Percentiles rank a stretch among this genome's conserved stretches.
phyloP scores from a whole-genome alignment of 768 basidiomycete species.

The Amanita polypyramis region DNA sequence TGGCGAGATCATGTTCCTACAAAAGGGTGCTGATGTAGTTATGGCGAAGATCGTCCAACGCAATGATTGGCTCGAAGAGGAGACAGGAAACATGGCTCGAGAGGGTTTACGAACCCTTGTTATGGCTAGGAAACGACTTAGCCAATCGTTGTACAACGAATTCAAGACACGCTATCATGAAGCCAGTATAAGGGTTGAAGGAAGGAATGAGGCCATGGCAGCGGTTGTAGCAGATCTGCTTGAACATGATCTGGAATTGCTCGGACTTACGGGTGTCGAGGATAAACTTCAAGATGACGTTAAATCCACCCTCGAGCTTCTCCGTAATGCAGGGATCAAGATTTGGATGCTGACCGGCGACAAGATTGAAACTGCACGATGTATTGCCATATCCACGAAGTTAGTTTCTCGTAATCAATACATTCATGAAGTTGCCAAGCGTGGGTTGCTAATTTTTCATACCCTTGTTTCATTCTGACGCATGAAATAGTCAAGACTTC shows the following conservation, averaged over 20 bases:
- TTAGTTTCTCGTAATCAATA: constrained; percentile 94
- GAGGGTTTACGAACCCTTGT: constrained; percentile 94
- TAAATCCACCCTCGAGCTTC: constrained; percentile 81
- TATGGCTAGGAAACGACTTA: constrained; percentile 73
- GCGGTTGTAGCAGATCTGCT: constrained; percentile 64
- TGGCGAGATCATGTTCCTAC: constrained; percentile 79
- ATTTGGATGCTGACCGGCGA: constrained; percentile 99
- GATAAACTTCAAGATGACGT: constrained; percentile 98
- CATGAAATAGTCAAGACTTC: constrained; percentile 64
- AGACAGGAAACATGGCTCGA: constrained; percentile 96
- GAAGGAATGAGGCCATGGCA: constrained; percentile 73
- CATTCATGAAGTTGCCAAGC: constrained; percentile 91
- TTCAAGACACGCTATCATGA: constrained; percentile 67
- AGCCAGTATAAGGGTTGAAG: constrained; percentile 73
- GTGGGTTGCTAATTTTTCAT: constrained; percentile 33
- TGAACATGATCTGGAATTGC: constrained; percentile 83
- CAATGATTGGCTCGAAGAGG: constrained; percentile 99
- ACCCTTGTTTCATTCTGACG: constrained; percentile 5
- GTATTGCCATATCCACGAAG: constrained; percentile 96
- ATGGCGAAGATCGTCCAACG: constrained; percentile 92
- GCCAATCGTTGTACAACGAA: constrained; percentile 53
- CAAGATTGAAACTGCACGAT: constrained; percentile 97
- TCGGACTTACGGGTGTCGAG: constrained; percentile 97
- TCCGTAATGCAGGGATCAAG: constrained; percentile 94
- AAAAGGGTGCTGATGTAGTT: constrained; percentile 98